Conservation (phyloP, 2,329 filamentous ascomycete genomes). For the Colletotrichum sp. region DNA sequence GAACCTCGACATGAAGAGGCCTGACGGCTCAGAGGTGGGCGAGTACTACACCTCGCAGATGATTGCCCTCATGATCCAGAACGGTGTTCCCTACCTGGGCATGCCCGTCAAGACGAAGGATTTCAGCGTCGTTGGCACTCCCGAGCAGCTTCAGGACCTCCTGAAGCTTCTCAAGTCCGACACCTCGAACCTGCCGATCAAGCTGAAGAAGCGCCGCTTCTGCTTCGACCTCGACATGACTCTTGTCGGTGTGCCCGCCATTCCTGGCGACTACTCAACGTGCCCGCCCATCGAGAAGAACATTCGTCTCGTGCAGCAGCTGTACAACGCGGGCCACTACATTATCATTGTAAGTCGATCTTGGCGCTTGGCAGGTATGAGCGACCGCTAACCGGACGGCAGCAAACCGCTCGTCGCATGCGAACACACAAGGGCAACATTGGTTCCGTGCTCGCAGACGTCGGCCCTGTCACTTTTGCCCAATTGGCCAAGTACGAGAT, state of each 20-base stretch:
- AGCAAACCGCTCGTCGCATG: constrained; percentile 33
- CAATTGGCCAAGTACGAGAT: constrained; percentile 31
- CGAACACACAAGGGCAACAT: constrained; percentile 31
- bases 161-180: constrained; percentile 27
- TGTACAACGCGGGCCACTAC: constrained; percentile 32
- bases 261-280: constrained; percentile 32
- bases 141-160: constrained; percentile 31
- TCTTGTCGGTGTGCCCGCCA: constrained; percentile 30
- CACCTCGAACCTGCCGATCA: constrained; percentile 21
- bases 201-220: constrained; percentile 32
- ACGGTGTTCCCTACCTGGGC: constrained; percentile 28
- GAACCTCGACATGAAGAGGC: constrained; percentile 26
- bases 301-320: constrained; percentile 31
- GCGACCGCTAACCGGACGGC: neutral
- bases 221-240: constrained; percentile 36
- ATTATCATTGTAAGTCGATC: constrained; percentile 31
- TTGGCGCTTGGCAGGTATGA: constrained; percentile 2
- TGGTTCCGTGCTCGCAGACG: constrained; percentile 30
- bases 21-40: constrained; percentile 26
- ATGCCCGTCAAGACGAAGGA: constrained; percentile 27
- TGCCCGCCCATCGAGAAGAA: constrained; percentile 33
- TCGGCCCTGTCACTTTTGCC: constrained; percentile 29
- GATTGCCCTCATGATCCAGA: constrained; percentile 29
- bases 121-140: constrained; percentile 32
- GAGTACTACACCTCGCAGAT: constrained; percentile 32